Conservation (phyloP, 2,329 filamentous ascomycete species). For the Botryosphaeria dothidea region DNA sequence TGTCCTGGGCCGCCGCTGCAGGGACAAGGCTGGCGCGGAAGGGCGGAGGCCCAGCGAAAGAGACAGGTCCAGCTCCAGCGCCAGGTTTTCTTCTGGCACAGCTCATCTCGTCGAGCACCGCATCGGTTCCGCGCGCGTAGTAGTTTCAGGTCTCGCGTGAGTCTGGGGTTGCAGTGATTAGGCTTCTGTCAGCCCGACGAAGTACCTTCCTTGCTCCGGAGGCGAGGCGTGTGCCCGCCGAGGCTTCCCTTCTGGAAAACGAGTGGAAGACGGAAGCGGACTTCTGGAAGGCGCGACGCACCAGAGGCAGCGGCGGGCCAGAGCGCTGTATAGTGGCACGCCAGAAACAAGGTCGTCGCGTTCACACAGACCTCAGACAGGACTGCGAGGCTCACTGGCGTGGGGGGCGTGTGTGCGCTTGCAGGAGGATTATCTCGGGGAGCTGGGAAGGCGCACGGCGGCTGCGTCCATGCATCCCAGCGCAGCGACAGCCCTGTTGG, state of each 20-base stretch:
- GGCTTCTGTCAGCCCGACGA: not conserved
- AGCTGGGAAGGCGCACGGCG: not conserved
- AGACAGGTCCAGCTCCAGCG: not conserved
- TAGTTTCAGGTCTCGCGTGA: not conserved
- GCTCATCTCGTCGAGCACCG: not conserved
- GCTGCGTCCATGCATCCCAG: too few species aligned
- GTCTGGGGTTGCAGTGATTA: not conserved
- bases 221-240: not conserved
- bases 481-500: not conserved
- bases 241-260: constrained; percentile 1
- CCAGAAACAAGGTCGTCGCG: not conserved
- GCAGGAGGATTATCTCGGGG: constrained; percentile 17
- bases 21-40: constrained; percentile 3
- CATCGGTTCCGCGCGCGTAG: not conserved
- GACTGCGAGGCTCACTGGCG: not conserved
- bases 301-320: not conserved
- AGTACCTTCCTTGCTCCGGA: not conserved
- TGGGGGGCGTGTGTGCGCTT: not conserved
- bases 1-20: not conserved
- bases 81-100: not conserved
- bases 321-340: not conserved
- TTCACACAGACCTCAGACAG: constrained; percentile 27
- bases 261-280: constrained; percentile 5
- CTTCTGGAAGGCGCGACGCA: not conserved
- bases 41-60: not conserved